phyloP scores from a whole-genome alignment of 1,284 basidiomycete genomes.

The Cystobasidium slooffiae region DNA sequence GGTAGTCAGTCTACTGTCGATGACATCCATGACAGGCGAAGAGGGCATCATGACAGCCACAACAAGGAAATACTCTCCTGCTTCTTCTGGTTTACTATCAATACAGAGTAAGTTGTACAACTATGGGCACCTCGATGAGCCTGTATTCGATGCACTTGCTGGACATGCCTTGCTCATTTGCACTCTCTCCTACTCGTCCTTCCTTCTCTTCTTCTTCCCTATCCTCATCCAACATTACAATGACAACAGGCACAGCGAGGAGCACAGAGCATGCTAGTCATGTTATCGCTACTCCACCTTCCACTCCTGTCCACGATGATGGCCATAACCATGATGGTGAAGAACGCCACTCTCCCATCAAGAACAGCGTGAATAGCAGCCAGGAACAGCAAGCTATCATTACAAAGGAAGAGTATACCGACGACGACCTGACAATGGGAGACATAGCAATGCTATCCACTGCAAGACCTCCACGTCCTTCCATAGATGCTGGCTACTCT shows the following conservation, averaged over 20 bases:
- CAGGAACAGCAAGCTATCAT: neutral
- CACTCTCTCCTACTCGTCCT: neutral
- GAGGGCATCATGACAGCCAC: too few relatives aligned
- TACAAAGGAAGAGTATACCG: neutral
- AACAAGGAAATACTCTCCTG: too few relatives aligned
- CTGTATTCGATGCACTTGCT: too few relatives aligned
- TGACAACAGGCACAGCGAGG: neutral
- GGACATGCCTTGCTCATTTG: neutral
- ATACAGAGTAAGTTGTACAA: too few relatives aligned
- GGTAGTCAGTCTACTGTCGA: too few relatives aligned
- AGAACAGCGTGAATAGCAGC: neutral
- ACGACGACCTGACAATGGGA: slow-evolving; percentile 7
- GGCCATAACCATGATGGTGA: too few relatives aligned
- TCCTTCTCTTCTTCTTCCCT: neutral
- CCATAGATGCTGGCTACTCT: too few relatives aligned
- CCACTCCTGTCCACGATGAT: neutral
- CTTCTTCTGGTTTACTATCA: too few relatives aligned
- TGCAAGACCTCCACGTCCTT: neutral
- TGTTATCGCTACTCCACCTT: neutral
- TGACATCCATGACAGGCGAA: too few relatives aligned
- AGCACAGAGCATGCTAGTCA: neutral
- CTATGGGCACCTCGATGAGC: too few relatives aligned
- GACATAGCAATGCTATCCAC: slow-evolving; percentile 1
- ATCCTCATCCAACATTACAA: neutral
- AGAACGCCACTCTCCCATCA: too few relatives aligned